Evolutionary conservation across 2,329 filamentous ascomycete genomes (phyloP), one percentile per base, ranked within the genome.

Genomic region (Lachnellula cervina): DNA sequence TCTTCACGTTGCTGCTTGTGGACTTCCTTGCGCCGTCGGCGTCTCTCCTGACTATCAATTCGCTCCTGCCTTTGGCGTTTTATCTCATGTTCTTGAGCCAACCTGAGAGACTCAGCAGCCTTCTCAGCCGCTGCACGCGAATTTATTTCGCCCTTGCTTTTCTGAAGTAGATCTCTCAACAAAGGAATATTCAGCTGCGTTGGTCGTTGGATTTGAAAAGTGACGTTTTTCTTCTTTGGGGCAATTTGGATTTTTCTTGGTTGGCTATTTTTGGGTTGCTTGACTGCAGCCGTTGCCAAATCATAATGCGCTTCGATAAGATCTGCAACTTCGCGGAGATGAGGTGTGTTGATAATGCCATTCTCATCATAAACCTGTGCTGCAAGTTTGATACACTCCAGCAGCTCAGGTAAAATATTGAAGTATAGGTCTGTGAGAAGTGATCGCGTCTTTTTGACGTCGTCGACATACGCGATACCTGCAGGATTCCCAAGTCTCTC

Each of bases 351-450:
- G 21, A 44, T 49, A 13, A 19, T 17, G 16, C 38, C 56, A 17
- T 53, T 25, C 17, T 50, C 35, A 42, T 46, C 45, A 21, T 51
- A 51, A 19, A 25, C 51, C 21, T 49, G 44, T 19, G 38, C 45
- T 45, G 16, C 55, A 23, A 53, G 23, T 28, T 52, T 50, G 9
- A 60, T 52, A 16, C 38, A 43, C 38, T 52, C 19, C 5, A 59
- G 23, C n/a, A 52, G 40, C 16, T 45, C 23, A 13, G 57, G 57
- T 14, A 59, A 16, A 9, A 57, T 21, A 19, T 28, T 11, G 51
- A 54, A 59, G 44, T 56, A 59, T 5, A 59, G 14, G 35, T 59
- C 57, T 6, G 5, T 21, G 11, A 58, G 45, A 17, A 58, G 14
- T 16, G 23, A 17, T 46, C 23, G 17, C 9, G 44, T 46, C 6